phyloP scores from a whole-genome alignment of 768 basidiomycete species.

The Mycena sanguinolenta region DNA sequence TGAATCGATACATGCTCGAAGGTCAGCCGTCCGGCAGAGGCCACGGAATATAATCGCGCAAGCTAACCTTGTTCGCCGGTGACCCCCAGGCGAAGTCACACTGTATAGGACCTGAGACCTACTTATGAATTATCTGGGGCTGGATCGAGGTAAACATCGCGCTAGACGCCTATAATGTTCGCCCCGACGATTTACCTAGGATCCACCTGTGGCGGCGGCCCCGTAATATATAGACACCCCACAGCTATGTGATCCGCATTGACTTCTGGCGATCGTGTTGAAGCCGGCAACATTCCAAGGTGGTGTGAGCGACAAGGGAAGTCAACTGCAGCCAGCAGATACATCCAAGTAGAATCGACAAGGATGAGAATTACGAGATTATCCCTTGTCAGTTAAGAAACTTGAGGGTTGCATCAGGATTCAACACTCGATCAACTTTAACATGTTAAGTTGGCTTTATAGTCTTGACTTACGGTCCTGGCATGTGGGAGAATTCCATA shows the following conservation, averaged over 20 bases:
- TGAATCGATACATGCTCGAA: neutral
- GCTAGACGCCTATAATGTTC: constrained; percentile 12
- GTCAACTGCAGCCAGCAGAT: too few relatives aligned
- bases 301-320: too few relatives aligned
- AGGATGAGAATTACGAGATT: too few relatives aligned
- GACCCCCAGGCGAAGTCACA: neutral
- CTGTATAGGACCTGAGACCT: neutral
- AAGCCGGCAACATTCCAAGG: too few relatives aligned
- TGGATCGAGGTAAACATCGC: constrained; percentile 3
- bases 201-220: constrained; percentile 28
- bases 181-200: constrained; percentile 24
- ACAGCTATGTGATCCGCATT: neutral
- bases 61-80: constrained; percentile 10
- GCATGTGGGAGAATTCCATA: too few relatives aligned
- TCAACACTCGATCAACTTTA: too few relatives aligned
- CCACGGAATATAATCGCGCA: neutral
- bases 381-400: too few relatives aligned
- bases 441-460: too few relatives aligned
- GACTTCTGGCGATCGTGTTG: neutral
- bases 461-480: too few relatives aligned
- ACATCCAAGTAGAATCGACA: neutral
- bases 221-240: constrained; percentile 9
- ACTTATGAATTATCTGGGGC: neutral
- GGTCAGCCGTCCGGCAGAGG: neutral
- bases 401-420: too few relatives aligned